These are phyloP conservation scores for Pyrenopolyporus hunteri DNA, from an alignment of 495 filamentous ascomycete species.

Conservation along the genomic window DNA sequence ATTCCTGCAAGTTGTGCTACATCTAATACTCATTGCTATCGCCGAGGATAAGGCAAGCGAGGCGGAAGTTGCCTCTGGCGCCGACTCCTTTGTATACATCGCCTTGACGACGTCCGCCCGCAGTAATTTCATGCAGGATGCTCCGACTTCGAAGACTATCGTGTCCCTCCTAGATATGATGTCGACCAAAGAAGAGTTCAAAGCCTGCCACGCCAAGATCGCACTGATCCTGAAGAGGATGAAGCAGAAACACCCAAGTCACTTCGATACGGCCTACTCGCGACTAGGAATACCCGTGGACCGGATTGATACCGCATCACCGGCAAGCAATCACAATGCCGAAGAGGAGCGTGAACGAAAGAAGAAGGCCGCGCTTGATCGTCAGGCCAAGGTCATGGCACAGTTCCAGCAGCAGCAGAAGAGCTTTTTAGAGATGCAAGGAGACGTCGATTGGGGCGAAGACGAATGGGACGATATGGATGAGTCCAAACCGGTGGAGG, in stretches of 20 bases:
- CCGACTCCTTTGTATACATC: constrained; percentile 69
- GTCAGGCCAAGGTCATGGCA: constrained; percentile 93
- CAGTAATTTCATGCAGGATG: constrained; percentile 59
- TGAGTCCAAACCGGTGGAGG: constrained; percentile 57
- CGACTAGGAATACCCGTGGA: constrained; percentile 57
- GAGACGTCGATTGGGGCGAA: constrained; percentile 81
- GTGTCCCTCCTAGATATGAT: constrained; percentile 77
- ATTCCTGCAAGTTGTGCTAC: constrained; percentile 88
- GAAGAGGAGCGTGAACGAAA: constrained; percentile 80
- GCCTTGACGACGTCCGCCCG: constrained; percentile 66
- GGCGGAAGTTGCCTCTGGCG: constrained; percentile 46
- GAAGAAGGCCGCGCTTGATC: constrained; percentile 85
- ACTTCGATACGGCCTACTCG: constrained; percentile 67
- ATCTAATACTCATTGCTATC: constrained; percentile 82
- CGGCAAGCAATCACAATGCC: constrained; percentile 58
- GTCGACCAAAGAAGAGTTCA: constrained; percentile 72
- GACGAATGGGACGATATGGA: constrained; percentile 73
- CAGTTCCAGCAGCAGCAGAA: constrained; percentile 97
- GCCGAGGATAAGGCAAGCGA: constrained; percentile 76
- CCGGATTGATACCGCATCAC: constrained; percentile 59
- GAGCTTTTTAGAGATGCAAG: constrained; percentile 86
- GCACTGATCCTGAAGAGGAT: constrained; percentile 83
- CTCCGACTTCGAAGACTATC: constrained; percentile 65
- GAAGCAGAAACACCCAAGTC: constrained; percentile 75
- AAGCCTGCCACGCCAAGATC: constrained; percentile 83